phyloP scores from a whole-genome alignment of 345 rosid species.

The Syzygium aromaticum region DNA sequence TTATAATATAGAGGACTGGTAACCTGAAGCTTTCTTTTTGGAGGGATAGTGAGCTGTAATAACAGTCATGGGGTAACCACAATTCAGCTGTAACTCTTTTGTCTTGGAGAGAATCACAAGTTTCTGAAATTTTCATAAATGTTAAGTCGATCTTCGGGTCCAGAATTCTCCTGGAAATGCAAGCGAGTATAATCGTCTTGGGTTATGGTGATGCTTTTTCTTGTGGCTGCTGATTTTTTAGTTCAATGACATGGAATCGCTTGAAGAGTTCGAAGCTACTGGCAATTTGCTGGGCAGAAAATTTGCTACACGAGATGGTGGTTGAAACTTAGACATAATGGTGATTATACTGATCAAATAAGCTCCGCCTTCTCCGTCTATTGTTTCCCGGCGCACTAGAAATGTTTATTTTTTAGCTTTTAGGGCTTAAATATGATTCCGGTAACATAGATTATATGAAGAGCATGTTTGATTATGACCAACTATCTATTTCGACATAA shows the following conservation, averaged over 20 bases:
- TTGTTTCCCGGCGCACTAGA: background rate
- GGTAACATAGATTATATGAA: background rate
- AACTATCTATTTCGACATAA: background rate
- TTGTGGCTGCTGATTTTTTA: background rate
- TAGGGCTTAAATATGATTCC: background rate
- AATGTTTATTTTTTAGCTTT: background rate
- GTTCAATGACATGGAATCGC: background rate
- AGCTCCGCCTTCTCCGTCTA: too few species aligned
- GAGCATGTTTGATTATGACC: background rate
- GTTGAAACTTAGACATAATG: too few species aligned
- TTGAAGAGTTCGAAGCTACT: background rate
- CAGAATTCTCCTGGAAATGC: background rate
- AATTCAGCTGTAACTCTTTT: background rate
- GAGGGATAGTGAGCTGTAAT: background rate
- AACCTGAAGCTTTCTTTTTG: background rate
- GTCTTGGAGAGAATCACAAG: background rate
- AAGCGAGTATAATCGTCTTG: background rate
- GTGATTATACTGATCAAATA: too few species aligned
- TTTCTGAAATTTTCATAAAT: background rate
- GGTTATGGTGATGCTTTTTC: background rate
- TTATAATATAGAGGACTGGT: background rate
- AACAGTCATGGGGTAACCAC: background rate
- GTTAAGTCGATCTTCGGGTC: background rate
- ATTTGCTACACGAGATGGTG: background rate
- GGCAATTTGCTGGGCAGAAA: background rate